Percentiles rank a stretch among this genome's conserved stretches.
Evolutionary conservation across 2,329 filamentous ascomycete species (phyloP).

Genomic region (Neofusicoccum umdonicola): DNA sequence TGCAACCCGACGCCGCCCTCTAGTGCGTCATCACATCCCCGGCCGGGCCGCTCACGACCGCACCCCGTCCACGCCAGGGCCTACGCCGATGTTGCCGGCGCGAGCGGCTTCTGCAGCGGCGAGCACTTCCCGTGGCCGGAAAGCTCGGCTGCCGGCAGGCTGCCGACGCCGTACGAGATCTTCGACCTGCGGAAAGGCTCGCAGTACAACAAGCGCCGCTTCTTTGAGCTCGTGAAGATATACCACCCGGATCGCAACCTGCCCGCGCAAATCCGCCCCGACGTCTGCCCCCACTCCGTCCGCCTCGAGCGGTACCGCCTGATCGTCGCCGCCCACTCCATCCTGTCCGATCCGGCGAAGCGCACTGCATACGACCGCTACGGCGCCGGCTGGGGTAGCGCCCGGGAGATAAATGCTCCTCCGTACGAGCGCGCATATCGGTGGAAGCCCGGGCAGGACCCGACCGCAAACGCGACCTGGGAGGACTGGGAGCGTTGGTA

Average conservation of each 20-base stretch:
- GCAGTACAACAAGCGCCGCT: slow-evolving; percentile 77
- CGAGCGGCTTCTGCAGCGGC: slow-evolving; percentile 15
- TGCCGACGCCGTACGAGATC: slow-evolving; percentile 87
- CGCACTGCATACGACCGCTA: slow-evolving; percentile 78
- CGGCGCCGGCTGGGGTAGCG: slow-evolving; percentile 74
- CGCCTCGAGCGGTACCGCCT: slow-evolving; percentile 88
- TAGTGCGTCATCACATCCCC: slow-evolving; percentile 42
- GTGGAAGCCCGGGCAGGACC: slow-evolving; percentile 36
- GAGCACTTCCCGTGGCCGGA: slow-evolving; percentile 32
- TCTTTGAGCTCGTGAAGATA: slow-evolving; percentile 88
- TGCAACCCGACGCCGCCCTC: slow-evolving; percentile 27
- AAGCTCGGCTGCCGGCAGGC: slow-evolving; percentile 34
- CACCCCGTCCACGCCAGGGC: slow-evolving; percentile 24
- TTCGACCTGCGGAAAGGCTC: slow-evolving; percentile 61
- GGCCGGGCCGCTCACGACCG: slow-evolving; percentile 26
- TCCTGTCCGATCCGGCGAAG: slow-evolving; percentile 78
- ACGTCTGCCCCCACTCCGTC: slow-evolving; percentile 53
- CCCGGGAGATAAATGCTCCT: slow-evolving; percentile 33
- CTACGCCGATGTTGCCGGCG: slow-evolving; percentile 29
- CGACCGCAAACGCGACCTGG: slow-evolving; percentile 83
- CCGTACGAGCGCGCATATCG: slow-evolving; percentile 25
- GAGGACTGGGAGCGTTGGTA: slow-evolving; percentile 82
- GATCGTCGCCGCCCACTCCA: slow-evolving; percentile 80
- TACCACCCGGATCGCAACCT: slow-evolving; percentile 81
- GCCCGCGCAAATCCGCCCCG: slow-evolving; percentile 27